Percentiles rank a stretch among this genome's conserved stretches.
Evolutionary conservation across 306 rosid species (phyloP).

Genomic region (Benincasa hispida): DNA sequence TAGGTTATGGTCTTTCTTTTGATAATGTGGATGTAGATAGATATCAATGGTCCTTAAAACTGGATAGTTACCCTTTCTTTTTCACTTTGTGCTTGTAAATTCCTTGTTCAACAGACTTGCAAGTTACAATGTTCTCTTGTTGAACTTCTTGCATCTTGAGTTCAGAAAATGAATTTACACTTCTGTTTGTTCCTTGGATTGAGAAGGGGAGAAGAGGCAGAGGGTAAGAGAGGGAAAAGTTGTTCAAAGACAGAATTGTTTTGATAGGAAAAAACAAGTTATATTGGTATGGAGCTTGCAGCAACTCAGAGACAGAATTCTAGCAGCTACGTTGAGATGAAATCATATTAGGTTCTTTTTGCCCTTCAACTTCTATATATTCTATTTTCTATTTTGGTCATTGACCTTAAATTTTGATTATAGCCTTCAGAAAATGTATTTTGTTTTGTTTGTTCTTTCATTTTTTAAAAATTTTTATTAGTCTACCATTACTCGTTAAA

Average conservation of each 20-base stretch:
- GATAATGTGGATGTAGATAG: constrained; percentile 3
- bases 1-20: neutral
- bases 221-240: neutral
- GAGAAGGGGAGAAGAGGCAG: neutral
- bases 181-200: neutral
- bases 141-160: neutral
- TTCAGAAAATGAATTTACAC: neutral
- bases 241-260: neutral
- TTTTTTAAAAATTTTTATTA: no score
- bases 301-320: neutral
- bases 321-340: neutral
- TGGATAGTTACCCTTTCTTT: neutral
- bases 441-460: no score
- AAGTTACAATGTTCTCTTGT: neutral
- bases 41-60: neutral
- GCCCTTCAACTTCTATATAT: no score
- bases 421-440: no score
- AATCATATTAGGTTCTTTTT: no score
- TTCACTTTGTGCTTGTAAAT: neutral
- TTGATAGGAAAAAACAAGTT: neutral
- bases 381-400: no score
- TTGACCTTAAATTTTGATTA: no score
- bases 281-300: neutral
- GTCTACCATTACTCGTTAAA: no score
- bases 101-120: neutral